Conservation (phyloP, 176 grass and related monocot genomes). For the Triticum dicoccoides region DNA sequence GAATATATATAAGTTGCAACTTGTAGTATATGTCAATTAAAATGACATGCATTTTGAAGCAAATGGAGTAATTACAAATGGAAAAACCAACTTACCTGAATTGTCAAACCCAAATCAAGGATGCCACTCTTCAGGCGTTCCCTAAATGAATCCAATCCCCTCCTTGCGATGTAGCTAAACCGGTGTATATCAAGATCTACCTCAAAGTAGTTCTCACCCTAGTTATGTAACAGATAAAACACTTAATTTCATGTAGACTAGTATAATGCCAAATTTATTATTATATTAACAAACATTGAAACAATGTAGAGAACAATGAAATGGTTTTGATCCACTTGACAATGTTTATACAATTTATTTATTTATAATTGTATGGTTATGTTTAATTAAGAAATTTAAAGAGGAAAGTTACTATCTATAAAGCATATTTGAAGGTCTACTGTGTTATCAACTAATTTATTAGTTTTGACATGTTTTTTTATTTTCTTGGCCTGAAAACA, state of each 20-base stretch:
- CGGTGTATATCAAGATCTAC: slow-evolving; percentile 96
- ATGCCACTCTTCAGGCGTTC: slow-evolving; percentile 82
- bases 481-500: background rate
- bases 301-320: background rate
- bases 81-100: slow-evolving; percentile 55
- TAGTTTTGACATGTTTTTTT: background rate
- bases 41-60: background rate
- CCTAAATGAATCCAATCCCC: slow-evolving; percentile 87
- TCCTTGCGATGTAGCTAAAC: slow-evolving; percentile 96
- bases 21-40: background rate
- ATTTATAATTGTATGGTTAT: background rate
- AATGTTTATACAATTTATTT: background rate
- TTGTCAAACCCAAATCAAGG: slow-evolving; percentile 89
- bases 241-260: background rate
- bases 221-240: slow-evolving; percentile 18
- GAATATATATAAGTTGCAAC: background rate
- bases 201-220: slow-evolving; percentile 95
- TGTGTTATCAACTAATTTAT: background rate
- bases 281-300: background rate
- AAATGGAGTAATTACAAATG: background rate
- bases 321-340: background rate
- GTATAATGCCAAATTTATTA: background rate
- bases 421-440: background rate
- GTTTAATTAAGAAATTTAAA: background rate
- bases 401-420: background rate